Conservation (phyloP, 768 basidiomycete species). For the Trametes villosa region DNA sequence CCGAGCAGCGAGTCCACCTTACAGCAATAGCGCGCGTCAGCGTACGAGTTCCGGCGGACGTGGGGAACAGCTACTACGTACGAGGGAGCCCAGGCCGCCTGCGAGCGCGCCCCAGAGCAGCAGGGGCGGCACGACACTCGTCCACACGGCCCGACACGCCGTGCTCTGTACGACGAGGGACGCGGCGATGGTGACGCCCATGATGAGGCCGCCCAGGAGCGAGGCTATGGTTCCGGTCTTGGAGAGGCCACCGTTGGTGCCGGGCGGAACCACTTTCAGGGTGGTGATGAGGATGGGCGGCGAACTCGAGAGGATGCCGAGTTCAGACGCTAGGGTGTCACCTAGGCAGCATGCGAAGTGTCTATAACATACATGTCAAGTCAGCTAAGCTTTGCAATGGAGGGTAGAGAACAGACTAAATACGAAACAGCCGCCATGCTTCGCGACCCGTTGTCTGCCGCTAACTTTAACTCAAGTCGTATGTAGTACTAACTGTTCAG, state of each 20-base stretch:
- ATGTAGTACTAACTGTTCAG: too few relatives aligned
- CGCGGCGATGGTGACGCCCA: conserved; percentile 65
- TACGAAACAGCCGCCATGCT: too few relatives aligned
- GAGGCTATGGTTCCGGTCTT: conserved; percentile 75
- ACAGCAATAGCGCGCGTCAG: too few relatives aligned
- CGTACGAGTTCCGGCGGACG: too few relatives aligned
- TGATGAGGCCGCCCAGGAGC: conserved; percentile 68
- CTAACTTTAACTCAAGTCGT: too few relatives aligned
- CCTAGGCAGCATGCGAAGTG: conserved; percentile 90
- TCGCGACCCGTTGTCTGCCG: too few relatives aligned
- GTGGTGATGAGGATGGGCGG: conserved; percentile 82
- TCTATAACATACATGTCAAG: conserved; percentile 40
- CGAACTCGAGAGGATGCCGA: conserved; percentile 79
- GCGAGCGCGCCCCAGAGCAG: conserved; percentile 63
- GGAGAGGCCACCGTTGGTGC: conserved; percentile 91
- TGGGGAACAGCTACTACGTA: conserved; percentile 39
- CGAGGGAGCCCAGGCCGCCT: conserved; percentile 82
- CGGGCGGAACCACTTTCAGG: conserved; percentile 72
- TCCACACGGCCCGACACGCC: conserved; percentile 50
- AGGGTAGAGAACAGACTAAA: too few relatives aligned
- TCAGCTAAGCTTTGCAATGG: too few relatives aligned
- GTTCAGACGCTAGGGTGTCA: conserved; percentile 91
- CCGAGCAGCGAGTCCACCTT: conserved; percentile 88
- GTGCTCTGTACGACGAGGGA: conserved; percentile 66
- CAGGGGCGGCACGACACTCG: conserved; percentile 45